phyloP scores from a whole-genome alignment of 768 basidiomycete genomes.

The Boletus rex-veris region DNA sequence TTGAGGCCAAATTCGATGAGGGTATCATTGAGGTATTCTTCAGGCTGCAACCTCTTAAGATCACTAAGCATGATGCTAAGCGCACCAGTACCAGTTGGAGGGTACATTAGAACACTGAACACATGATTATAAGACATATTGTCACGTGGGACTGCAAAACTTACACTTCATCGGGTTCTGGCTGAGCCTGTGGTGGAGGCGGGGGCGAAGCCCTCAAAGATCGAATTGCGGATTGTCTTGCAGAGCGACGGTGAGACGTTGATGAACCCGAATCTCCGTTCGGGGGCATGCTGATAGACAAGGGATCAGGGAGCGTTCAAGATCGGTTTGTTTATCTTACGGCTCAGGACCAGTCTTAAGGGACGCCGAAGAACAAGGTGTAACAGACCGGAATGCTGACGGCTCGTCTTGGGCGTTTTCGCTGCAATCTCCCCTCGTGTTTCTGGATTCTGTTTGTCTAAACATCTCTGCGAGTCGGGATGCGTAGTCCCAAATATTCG shows the following conservation, averaged over 20 bases:
- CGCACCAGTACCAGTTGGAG: conserved; percentile 63
- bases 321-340: conserved; percentile 13
- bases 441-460: conserved; percentile 4
- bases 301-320: background rate
- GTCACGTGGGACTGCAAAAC: conserved; percentile 12
- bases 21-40: conserved; percentile 93
- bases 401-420: background rate
- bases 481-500: conserved; percentile 14
- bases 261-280: conserved; percentile 6
- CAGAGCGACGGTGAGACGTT: conserved; percentile 32
- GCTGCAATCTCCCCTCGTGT: background rate
- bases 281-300: conserved; percentile 8
- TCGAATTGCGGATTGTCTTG: conserved; percentile 32
- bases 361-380: conserved; percentile 20
- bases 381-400: conserved; percentile 9
- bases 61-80: conserved; percentile 84
- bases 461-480: conserved; percentile 12
- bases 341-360: conserved; percentile 5
- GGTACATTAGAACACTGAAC: conserved; percentile 72
- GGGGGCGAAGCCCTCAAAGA: conserved; percentile 12
- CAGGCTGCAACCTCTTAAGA: conserved; percentile 63
- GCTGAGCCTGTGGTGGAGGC: conserved; percentile 31
- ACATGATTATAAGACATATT: conserved; percentile 1
- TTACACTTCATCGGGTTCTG: conserved; percentile 66
- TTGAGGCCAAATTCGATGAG: conserved; percentile 95